A percentile compares a stretch with the other conserved stretches of the same genome.
Conservation (phyloP, 768 basidiomycete species). For the Melanogaster broomeanus region DNA sequence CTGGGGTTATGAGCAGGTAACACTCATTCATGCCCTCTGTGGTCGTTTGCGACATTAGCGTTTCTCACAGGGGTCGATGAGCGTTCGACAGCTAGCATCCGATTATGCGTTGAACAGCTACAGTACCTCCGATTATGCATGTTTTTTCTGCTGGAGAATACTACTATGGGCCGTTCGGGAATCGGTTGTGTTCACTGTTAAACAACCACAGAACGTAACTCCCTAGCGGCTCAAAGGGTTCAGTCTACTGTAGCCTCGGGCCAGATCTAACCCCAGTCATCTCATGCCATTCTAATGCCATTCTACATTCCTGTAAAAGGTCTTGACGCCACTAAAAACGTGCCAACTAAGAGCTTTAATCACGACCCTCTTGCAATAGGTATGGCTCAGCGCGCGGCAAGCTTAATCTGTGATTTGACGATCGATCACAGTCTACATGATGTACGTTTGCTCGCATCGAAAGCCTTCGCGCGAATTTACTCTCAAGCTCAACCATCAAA, state of each 20-base stretch:
- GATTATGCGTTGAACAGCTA: neutral
- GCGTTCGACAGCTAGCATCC: slow-evolving; percentile 1
- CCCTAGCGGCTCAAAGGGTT: neutral
- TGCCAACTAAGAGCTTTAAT: neutral
- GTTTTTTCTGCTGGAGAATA: slow-evolving; percentile 13
- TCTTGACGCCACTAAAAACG: neutral
- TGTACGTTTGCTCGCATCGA: no score
- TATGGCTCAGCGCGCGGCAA: no score
- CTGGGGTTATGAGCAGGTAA: no score
- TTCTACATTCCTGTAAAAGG: slow-evolving; percentile 10
- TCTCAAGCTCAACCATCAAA: no score
- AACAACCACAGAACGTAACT: slow-evolving; percentile 5
- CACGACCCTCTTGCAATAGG: slow-evolving; percentile 8
- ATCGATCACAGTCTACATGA: slow-evolving; percentile 14
- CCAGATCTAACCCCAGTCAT: neutral
- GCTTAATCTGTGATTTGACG: slow-evolving; percentile 13
- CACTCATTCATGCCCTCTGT: no score
- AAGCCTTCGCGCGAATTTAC: slow-evolving; percentile 4
- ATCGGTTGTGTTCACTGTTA: no score
- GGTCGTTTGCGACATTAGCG: slow-evolving; percentile 3
- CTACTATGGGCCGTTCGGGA: no score
- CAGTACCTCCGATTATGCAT: slow-evolving; percentile 9
- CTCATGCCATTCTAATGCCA: slow-evolving; percentile 4
- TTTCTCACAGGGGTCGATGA: slow-evolving; percentile 8
- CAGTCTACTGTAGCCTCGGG: slow-evolving; percentile 8